Conservation (phyloP, 306 rosid genomes). For the Prunus campanulata region DNA sequence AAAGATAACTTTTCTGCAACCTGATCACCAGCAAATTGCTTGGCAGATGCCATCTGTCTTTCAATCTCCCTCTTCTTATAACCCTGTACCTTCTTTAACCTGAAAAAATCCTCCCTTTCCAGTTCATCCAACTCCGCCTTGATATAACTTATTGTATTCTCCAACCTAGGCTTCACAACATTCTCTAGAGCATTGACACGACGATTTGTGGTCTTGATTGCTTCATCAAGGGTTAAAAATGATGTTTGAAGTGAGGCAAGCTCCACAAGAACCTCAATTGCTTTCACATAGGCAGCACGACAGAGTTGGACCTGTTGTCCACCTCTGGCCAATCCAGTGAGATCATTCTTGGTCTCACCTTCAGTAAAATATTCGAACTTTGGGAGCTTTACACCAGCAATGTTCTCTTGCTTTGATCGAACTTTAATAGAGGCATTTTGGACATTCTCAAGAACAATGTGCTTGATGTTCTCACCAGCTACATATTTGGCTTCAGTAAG, state of each 20-base stretch:
- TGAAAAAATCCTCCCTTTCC: conserved; percentile 94
- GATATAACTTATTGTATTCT: conserved; percentile 80
- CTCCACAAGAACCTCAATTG: conserved; percentile 93
- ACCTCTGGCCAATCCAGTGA: conserved; percentile 91
- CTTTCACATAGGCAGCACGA: conserved; percentile 76
- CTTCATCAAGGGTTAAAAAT: conserved; percentile 85
- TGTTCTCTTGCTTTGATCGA: conserved; percentile 78
- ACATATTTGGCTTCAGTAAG: conserved; percentile 90
- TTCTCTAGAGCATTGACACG: conserved; percentile 92
- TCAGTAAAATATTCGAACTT: conserved; percentile 73
- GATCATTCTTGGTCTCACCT: conserved; percentile 78
- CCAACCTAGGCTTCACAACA: conserved; percentile 84
- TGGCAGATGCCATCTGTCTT: conserved; percentile 54
- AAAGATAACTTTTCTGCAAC: conserved; percentile 46
- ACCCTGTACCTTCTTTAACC: conserved; percentile 93
- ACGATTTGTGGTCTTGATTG: conserved; percentile 90
- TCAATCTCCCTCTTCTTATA: conserved; percentile 81
- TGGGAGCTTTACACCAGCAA: conserved; percentile 93
- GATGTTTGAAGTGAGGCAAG: conserved; percentile 97
- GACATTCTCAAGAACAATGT: conserved; percentile 84
- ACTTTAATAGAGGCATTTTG: conserved; percentile 71
- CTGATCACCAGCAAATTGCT: conserved; percentile 52
- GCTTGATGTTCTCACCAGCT: conserved; percentile 90
- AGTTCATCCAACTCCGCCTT: conserved; percentile 93
- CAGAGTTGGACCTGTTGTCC: conserved; percentile 95